Conservation (phyloP, 2,329 filamentous ascomycete genomes). For the Penicillium sp. region DNA sequence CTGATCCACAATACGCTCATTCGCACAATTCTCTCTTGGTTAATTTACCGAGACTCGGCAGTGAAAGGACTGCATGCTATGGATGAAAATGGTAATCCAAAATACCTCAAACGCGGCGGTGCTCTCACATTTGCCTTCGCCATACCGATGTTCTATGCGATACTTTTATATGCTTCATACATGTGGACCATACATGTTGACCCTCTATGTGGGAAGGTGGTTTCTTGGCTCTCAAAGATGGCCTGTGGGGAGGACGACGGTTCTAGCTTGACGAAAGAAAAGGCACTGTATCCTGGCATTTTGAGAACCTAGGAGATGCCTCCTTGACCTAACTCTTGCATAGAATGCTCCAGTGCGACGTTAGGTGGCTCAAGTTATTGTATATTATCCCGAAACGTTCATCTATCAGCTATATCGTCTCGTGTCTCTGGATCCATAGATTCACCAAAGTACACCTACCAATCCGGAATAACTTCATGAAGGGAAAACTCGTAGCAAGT, state of each 20-base stretch:
- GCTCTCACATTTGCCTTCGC: not conserved
- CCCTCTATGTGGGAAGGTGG: not conserved
- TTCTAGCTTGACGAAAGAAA: not conserved
- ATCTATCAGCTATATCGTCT: no score
- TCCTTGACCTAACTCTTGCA: no score
- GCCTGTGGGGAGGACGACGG: not conserved
- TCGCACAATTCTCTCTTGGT: constrained; percentile 27
- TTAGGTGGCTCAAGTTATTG: no score
- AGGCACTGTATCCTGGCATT: not conserved
- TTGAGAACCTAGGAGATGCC: not conserved
- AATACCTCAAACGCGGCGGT: not conserved
- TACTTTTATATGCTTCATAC: constrained; percentile 2
- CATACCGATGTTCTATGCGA: constrained; percentile 3
- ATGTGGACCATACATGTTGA: constrained; percentile 9
- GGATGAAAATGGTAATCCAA: not conserved
- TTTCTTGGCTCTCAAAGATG: constrained; percentile 3
- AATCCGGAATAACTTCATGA: no score
- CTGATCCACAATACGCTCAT: constrained; percentile 31
- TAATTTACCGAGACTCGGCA: constrained; percentile 21
- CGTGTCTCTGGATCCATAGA: no score
- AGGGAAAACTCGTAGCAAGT: no score
- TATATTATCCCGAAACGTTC: no score
- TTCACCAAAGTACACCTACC: no score
- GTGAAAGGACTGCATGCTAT: constrained; percentile 2
- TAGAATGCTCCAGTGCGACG: no score